Evolutionary conservation across 1,139 yeast species (phyloP).

Genomic region (Yamadazyma pseudoaaseri): DNA sequence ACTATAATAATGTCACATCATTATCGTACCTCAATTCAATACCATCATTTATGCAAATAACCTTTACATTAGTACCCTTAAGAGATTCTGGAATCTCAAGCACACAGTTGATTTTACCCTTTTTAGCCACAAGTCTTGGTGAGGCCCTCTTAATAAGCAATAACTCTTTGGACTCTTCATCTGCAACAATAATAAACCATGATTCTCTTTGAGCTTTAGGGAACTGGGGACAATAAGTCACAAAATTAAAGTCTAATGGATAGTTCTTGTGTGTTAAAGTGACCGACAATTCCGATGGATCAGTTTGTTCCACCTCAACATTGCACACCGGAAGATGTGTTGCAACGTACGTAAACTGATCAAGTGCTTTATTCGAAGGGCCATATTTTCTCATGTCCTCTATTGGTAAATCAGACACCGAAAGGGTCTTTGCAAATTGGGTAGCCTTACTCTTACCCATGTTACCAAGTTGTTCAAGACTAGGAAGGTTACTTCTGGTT

Average conservation of each 20-base stretch:
- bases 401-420: constrained; percentile 26
- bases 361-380: constrained; percentile 13
- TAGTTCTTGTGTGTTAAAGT: constrained; percentile 52
- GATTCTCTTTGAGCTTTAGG: constrained; percentile 92
- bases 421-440: constrained; percentile 28
- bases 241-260: constrained; percentile 58
- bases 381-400: constrained; percentile 24
- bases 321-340: constrained; percentile 51
- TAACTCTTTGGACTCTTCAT: constrained; percentile 45
- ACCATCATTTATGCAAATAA: constrained; percentile 66
- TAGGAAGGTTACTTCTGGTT: constrained; percentile 5
- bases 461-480: constrained; percentile 13
- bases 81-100: constrained; percentile 52
- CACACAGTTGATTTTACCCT: constrained; percentile 41
- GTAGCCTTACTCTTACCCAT: constrained; percentile 25
- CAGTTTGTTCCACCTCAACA: constrained; percentile 31
- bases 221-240: constrained; percentile 74
- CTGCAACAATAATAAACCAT: constrained; percentile 78
- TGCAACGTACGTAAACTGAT: constrained; percentile 43
- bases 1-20: constrained; percentile 1
- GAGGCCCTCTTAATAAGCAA: constrained; percentile 65
- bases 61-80: constrained; percentile 40
- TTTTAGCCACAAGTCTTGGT: constrained; percentile 48
- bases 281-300: constrained; percentile 36
- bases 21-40: constrained; percentile 47